These are phyloP conservation scores for Hygrophorus pudorinus DNA, from an alignment of 768 basidiomycete species.

Conservation along the genomic window DNA sequence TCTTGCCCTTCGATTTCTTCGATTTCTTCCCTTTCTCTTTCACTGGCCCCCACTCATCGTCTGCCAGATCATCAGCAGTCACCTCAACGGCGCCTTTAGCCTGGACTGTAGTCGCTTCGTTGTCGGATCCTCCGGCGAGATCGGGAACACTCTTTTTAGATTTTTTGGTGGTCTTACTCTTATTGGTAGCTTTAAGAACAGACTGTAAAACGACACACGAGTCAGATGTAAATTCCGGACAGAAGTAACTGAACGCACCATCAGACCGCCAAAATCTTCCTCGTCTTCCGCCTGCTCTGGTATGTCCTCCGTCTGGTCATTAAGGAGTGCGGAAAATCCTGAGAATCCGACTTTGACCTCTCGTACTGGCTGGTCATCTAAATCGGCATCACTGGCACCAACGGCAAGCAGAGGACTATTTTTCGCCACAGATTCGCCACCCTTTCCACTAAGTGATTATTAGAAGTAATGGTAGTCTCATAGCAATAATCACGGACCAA, in stretches of 20 bases:
- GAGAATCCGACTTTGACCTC: slow-evolving; percentile 33
- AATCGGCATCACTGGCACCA: slow-evolving; percentile 31
- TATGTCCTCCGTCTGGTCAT: slow-evolving; percentile 26
- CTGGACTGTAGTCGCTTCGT: slow-evolving; percentile 14
- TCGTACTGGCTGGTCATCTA: slow-evolving; percentile 24
- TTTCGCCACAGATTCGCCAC: slow-evolving; percentile 45
- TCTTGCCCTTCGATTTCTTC: slow-evolving; percentile 50
- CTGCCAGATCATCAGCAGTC: slow-evolving; percentile 64
- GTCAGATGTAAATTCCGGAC: slow-evolving; percentile 6
- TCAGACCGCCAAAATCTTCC: slow-evolving; percentile 64
- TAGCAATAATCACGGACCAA: slow-evolving; percentile 44
- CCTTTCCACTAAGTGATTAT: slow-evolving; percentile 40
- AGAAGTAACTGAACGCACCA: slow-evolving; percentile 37
- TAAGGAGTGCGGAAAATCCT: slow-evolving; percentile 38
- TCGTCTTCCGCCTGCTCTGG: slow-evolving; percentile 42
- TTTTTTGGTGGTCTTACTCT: slow-evolving; percentile 46
- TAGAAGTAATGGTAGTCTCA: neutral
- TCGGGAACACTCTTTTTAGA: slow-evolving; percentile 44
- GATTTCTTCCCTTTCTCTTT: slow-evolving; percentile 57
- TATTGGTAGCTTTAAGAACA: slow-evolving; percentile 45
- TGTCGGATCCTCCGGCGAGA: slow-evolving; percentile 16
- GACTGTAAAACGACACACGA: slow-evolving; percentile 31
- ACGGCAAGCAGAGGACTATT: slow-evolving; percentile 17
- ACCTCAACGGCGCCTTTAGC: slow-evolving; percentile 38
- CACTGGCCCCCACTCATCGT: slow-evolving; percentile 61